Percentiles rank a stretch among this genome's conserved stretches.
Conservation (phyloP, 805 yeast species). For the Yarrowia sp. region DNA sequence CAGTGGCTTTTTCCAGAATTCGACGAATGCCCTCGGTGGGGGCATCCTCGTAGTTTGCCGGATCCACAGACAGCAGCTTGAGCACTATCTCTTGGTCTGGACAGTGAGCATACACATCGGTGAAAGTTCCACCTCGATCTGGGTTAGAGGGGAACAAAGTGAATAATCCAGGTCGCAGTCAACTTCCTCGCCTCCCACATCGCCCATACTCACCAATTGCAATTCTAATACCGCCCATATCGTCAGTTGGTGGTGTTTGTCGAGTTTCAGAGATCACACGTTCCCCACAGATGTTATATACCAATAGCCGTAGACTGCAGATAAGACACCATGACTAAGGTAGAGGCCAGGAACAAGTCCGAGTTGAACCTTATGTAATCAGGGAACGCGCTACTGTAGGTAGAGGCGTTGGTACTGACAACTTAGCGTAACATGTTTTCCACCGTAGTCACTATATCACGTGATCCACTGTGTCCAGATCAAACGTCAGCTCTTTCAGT, state of each 20-base stretch:
- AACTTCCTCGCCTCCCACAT: no score
- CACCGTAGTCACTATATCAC: no score
- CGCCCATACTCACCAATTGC: conserved; percentile 32
- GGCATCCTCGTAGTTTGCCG: conserved; percentile 85
- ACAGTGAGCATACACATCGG: conserved; percentile 71
- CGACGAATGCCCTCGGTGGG: conserved; percentile 91
- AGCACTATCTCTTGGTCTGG: conserved; percentile 61
- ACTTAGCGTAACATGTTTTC: no score
- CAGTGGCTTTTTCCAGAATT: conserved; percentile 67
- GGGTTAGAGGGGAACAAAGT: conserved; percentile 1
- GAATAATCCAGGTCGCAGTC: no score
- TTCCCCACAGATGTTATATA: conserved; percentile 28
- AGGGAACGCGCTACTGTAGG: no score
- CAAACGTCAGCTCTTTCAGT: no score
- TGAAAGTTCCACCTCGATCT: conserved; percentile 87
- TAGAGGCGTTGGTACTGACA: no score
- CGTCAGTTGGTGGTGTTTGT: conserved; percentile 2
- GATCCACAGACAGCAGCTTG: conserved; percentile 87
- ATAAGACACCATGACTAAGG: conserved; percentile 14
- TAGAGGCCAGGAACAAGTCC: background rate
- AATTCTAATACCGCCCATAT: conserved; percentile 34
- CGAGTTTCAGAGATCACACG: background rate
- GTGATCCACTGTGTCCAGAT: no score
- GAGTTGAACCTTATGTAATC: conserved; percentile 12
- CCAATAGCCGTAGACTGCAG: conserved; percentile 30